These are phyloP conservation scores for Pythium guiyangense DNA, from an alignment of 352 stramenopile species.

Conservation along the genomic window DNA sequence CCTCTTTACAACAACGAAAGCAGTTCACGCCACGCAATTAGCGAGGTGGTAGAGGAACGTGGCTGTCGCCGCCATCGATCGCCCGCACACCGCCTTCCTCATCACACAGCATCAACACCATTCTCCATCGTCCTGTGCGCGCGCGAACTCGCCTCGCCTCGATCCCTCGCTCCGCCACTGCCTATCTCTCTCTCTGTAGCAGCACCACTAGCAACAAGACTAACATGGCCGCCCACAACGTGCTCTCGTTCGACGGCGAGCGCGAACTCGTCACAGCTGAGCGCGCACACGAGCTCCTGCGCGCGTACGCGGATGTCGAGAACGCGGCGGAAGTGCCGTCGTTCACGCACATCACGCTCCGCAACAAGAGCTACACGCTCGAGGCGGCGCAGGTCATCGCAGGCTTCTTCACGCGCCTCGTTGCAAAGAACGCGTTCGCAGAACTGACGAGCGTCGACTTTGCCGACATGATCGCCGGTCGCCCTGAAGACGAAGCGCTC, in stretches of 20 bases:
- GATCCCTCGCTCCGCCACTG: not conserved
- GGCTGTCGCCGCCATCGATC: not conserved
- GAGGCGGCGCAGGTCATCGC: constrained; percentile 72
- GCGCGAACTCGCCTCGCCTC: not conserved
- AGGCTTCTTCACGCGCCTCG: constrained; percentile 54
- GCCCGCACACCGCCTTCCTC: too few relatives aligned
- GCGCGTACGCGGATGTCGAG: constrained; percentile 33
- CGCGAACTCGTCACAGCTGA: constrained; percentile 74
- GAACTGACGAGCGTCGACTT: constrained; percentile 78
- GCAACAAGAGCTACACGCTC: constrained; percentile 88
- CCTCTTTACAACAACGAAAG: too few relatives aligned
- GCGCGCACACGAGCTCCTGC: constrained; percentile 65
- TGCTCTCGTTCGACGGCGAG: constrained; percentile 58
- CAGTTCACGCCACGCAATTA: too few relatives aligned
- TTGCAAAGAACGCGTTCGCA: constrained; percentile 41
- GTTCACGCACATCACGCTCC: constrained; percentile 82
- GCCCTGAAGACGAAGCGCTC: constrained; percentile 77
- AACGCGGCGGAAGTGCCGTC: constrained; percentile 13
- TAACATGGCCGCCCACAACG: constrained; percentile 5
- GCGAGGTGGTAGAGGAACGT: too few relatives aligned
- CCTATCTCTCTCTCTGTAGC: too few relatives aligned
- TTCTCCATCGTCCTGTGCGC: not conserved
- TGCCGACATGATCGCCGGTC: constrained; percentile 83
- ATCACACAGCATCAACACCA: not conserved
- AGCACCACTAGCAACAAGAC: too few relatives aligned